Conservation (phyloP, 108 stramenopile species). For the Nitzschia sp. region DNA sequence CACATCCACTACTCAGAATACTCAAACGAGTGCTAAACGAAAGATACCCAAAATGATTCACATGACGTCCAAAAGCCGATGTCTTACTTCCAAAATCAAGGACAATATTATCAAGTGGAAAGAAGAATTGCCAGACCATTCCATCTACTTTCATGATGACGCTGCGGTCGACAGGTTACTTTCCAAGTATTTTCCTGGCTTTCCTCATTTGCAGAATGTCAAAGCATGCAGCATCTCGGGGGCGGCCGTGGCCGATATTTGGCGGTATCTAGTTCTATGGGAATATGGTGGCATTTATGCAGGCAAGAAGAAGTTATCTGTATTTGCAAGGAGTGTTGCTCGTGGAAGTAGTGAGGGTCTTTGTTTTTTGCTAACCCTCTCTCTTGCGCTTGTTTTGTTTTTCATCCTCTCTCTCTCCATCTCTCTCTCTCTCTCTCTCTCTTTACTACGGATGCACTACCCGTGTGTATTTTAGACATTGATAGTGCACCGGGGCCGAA, state of each 20-base stretch:
- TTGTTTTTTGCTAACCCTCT: no score
- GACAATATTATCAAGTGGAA: conserved; percentile 39
- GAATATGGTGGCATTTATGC: conserved; percentile 26
- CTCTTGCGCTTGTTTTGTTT: no score
- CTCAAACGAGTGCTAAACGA: no score
- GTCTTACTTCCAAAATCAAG: conserved; percentile 28
- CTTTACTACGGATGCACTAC: no score
- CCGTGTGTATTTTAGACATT: conserved; percentile 49
- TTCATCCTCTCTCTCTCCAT: no score
- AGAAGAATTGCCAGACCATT: conserved; percentile 29
- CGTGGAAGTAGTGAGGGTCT: no score
- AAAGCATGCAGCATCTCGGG: conserved; percentile 30
- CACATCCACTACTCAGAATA: conserved; percentile 5
- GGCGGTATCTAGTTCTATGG: conserved; percentile 26
- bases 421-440: no score
- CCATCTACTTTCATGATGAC: conserved; percentile 56
- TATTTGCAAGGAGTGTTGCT: no score
- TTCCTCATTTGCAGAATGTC: conserved; percentile 46
- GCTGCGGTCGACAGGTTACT: conserved; percentile 43
- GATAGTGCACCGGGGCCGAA: conserved; percentile 40
- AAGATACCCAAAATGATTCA: conserved; percentile 52
- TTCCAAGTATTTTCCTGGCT: conserved; percentile 32
- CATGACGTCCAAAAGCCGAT: conserved; percentile 46
- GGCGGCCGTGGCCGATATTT: conserved; percentile 36
- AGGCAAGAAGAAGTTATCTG: neutral